These are phyloP conservation scores for Stemphylium vesicarium DNA, from an alignment of 2,329 filamentous ascomycete species.

Conservation along the genomic window DNA sequence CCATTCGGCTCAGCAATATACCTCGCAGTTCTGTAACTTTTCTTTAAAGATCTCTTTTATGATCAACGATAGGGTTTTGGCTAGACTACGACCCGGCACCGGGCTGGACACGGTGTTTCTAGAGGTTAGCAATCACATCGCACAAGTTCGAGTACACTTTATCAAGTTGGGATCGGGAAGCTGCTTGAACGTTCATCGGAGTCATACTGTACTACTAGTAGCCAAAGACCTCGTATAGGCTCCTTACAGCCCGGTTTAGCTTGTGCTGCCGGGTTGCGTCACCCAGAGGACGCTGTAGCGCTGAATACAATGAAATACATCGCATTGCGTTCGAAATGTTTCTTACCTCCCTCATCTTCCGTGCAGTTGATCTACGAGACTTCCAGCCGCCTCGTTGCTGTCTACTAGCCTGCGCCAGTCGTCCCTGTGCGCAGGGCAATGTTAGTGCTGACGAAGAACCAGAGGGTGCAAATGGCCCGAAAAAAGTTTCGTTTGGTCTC, in stretches of 20 bases:
- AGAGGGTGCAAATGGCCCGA: too few relatives aligned
- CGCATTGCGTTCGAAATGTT: neutral
- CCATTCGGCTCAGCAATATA: slow-evolving; percentile 38
- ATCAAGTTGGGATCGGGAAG: slow-evolving; percentile 6
- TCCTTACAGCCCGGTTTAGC: slow-evolving; percentile 1
- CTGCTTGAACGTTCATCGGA: slow-evolving; percentile 16
- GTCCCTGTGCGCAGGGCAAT: neutral
- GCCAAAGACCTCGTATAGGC: neutral
- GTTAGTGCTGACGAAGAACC: too few relatives aligned
- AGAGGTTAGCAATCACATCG: slow-evolving; percentile 15
- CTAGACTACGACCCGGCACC: slow-evolving; percentile 38
- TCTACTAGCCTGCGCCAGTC: neutral
- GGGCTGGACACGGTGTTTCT: slow-evolving; percentile 38
- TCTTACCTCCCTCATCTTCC: too few relatives aligned
- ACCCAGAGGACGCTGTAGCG: slow-evolving; percentile 6
- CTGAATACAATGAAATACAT: slow-evolving; percentile 9
- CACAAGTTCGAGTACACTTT: slow-evolving; percentile 14
- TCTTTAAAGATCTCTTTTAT: slow-evolving; percentile 19
- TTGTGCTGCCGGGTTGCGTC: slow-evolving; percentile 5
- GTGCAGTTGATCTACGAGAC: neutral
- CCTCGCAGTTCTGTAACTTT: slow-evolving; percentile 28
- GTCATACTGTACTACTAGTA: slow-evolving; percentile 15
- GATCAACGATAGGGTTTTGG: slow-evolving; percentile 23
- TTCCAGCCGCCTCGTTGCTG: neutral
- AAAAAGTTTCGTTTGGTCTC: too few relatives aligned